A percentile compares a stretch with the other conserved stretches of the same genome.
Evolutionary conservation across 1,139 yeast genomes (phyloP).

Genomic region (Candida neerlandica): DNA sequence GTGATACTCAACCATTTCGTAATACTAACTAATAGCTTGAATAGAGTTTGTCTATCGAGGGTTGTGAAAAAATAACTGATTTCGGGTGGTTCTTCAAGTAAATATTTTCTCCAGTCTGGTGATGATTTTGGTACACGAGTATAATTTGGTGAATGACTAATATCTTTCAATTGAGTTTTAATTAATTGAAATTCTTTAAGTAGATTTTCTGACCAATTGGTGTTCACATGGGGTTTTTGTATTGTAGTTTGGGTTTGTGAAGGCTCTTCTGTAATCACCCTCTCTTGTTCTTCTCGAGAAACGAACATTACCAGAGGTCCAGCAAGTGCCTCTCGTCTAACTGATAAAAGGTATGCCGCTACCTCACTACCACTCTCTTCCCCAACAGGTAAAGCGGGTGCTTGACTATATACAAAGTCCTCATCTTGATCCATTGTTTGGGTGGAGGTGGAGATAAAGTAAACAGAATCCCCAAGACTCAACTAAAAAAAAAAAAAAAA

Average conservation of each 20-base stretch:
- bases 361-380: slow-evolving; percentile 23
- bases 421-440: slow-evolving; percentile 1
- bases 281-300: background rate
- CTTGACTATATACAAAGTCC: slow-evolving; percentile 26
- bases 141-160: background rate
- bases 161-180: slow-evolving; percentile 7
- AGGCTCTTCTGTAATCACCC: background rate
- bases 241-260: background rate
- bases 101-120: slow-evolving; percentile 33
- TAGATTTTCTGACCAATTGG: slow-evolving; percentile 9
- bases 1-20: slow-evolving; percentile 44
- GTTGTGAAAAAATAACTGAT: slow-evolving; percentile 21
- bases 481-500: background rate
- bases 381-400: slow-evolving; percentile 26
- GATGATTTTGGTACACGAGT: slow-evolving; percentile 28
- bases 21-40: slow-evolving; percentile 37
- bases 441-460: background rate
- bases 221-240: background rate
- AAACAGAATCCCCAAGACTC: background rate
- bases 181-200: slow-evolving; percentile 7
- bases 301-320: slow-evolving; percentile 20
- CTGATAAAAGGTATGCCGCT: slow-evolving; percentile 28
- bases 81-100: slow-evolving; percentile 35
- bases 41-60: slow-evolving; percentile 35
- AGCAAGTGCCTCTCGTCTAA: slow-evolving; percentile 34